Base-by-base conservation (phyloP, 345 rosid genomes). In the Excoecaria agallocha region DNA sequence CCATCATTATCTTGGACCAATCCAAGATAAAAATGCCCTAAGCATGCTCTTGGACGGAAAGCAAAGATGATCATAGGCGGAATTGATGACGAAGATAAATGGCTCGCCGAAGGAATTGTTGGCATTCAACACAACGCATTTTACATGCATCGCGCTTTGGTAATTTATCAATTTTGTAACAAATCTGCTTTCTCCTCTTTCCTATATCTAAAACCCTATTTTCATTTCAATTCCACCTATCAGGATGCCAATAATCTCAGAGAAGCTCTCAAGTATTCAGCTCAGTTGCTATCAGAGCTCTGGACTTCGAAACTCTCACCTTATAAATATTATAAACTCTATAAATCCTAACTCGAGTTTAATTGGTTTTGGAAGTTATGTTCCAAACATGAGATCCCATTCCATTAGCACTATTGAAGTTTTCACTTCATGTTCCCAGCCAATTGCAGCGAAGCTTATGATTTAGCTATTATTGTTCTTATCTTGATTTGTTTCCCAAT, bases 111-210 rank as follows among this genome's bases (percentile, higher is more conserved):
- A 8, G 91, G 94, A 59, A 87, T 91, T 75, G 91, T 94, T 59
- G 97, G 96, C 80, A 93, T 95, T 75, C 97, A 95, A 76, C 99
- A 95, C 79, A 95, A 93, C 83, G 96, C 99, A 68, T 95, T 91
- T 77, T 86, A 86, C 89, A 95, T 95, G 98, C 97, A 95, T 77
- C 99, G 99, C 72, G 98, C 99, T 75, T 76, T 93, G 93, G 99
- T 95, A 90, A 76, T 46, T 57, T n/a, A n/a, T n/a, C n/a, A n/a
- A n/a, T n/a, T n/a, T n/a, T n/a, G n/a, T n/a, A n/a, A n/a, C n/a
- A n/a, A n/a, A n/a, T n/a, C n/a, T n/a, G n/a, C n/a, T n/a, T n/a
- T n/a, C n/a, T n/a, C n/a, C n/a, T n/a, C n/a, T n/a, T n/a, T n/a
- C n/a, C n/a, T n/a, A n/a, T n/a, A n/a, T n/a, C n/a, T n/a, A n/a